Evolutionary conservation across 306 rosid species (phyloP).

Genomic region (Trifolium repens): DNA sequence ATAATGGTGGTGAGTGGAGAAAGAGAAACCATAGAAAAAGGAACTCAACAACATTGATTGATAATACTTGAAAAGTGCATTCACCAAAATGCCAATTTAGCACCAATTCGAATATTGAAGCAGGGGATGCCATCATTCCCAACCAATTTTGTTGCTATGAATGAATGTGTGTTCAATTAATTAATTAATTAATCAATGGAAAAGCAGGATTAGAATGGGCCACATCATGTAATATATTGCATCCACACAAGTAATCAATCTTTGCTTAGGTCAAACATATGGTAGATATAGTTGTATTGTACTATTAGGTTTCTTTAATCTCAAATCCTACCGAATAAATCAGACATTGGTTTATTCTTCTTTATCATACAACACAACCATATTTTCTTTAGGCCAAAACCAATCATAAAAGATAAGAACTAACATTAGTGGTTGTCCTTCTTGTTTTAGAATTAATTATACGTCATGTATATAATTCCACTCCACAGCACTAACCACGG

Average conservation of each 20-base stretch:
- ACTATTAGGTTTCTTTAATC: slow-evolving; percentile 23
- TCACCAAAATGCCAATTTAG: not conserved
- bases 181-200: not conserved
- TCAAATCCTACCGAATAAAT: slow-evolving; percentile 10
- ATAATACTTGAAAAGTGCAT: not conserved
- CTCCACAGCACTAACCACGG: slow-evolving; percentile 41
- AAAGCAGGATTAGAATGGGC: slow-evolving; percentile 7
- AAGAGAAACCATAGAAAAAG: slow-evolving; percentile 13
- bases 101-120: not conserved
- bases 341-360: slow-evolving; percentile 43
- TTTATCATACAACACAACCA: slow-evolving; percentile 30
- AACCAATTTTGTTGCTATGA: not conserved
- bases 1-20: slow-evolving; percentile 36
- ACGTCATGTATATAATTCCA: slow-evolving; percentile 39
- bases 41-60: slow-evolving; percentile 34
- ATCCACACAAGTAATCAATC: not conserved
- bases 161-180: not conserved
- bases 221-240: not conserved
- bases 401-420: slow-evolving; percentile 39
- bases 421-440: slow-evolving; percentile 35
- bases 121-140: slow-evolving; percentile 10
- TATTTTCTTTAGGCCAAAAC: slow-evolving; percentile 41
- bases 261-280: not conserved
- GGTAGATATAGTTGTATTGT: no score
- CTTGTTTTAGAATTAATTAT: slow-evolving; percentile 39